A percentile compares a stretch with the other conserved stretches of the same genome.
Evolutionary conservation across 306 rosid species (phyloP).

Genomic region (Malus sieversii): DNA sequence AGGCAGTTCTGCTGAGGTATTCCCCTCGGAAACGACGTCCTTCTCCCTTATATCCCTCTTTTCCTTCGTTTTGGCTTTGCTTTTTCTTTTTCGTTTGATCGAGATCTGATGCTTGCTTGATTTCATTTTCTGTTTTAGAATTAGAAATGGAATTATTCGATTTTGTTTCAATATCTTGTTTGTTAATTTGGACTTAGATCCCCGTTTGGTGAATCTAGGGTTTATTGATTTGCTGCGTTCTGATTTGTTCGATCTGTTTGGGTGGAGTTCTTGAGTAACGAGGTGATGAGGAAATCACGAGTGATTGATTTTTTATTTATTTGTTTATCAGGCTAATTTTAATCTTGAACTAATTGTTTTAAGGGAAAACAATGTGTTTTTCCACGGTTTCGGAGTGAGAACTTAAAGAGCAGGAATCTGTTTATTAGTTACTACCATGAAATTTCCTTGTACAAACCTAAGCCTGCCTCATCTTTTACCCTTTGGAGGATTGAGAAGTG

Average conservation of each 20-base stretch:
- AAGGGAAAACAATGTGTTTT: background rate
- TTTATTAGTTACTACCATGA: too few species aligned
- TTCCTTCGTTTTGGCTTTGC: background rate
- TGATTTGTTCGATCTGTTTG: background rate
- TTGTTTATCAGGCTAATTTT: background rate
- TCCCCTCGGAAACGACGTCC: background rate
- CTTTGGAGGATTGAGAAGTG: too few species aligned
- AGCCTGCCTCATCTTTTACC: too few species aligned
- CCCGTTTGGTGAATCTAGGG: conserved; percentile 2
- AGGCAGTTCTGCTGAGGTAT: conserved; percentile 40
- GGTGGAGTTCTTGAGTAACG: background rate
- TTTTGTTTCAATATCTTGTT: background rate
- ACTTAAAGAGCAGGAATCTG: background rate
- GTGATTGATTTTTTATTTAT: background rate
- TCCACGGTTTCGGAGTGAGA: background rate
- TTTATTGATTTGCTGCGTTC: background rate
- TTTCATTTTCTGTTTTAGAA: background rate
- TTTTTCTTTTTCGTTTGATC: background rate
- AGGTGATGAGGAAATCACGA: background rate
- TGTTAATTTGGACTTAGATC: background rate
- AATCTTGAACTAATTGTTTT: background rate
- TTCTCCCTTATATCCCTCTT: conserved; percentile 25
- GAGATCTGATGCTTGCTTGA: conserved; percentile 2
- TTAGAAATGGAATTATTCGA: background rate
- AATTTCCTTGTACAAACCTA: background rate